These are phyloP conservation scores for Emericellopsis terricola DNA, from an alignment of 495 filamentous ascomycete species.

Conservation along the genomic window DNA sequence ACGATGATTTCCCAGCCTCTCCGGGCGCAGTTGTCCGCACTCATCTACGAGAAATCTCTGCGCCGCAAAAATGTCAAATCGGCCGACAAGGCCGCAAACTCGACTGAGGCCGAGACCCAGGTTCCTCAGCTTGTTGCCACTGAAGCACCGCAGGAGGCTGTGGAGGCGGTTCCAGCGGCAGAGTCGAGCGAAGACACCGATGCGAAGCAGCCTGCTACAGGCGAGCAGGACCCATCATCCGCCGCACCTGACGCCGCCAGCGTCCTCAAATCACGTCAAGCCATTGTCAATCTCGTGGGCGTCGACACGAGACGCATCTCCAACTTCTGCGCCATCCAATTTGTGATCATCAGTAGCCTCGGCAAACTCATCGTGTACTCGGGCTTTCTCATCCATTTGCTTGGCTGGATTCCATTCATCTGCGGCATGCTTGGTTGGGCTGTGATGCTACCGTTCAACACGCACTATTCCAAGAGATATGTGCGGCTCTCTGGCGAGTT, in stretches of 20 bases:
- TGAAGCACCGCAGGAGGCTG: slow-evolving; percentile 4
- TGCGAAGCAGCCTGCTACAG: slow-evolving; percentile 34
- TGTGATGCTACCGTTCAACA: slow-evolving; percentile 50
- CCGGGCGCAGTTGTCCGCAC: slow-evolving; percentile 47
- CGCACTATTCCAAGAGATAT: slow-evolving; percentile 49
- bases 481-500: slow-evolving; percentile 45
- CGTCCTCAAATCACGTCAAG: slow-evolving; percentile 20
- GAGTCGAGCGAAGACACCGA: slow-evolving; percentile 14
- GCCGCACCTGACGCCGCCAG: slow-evolving; percentile 16
- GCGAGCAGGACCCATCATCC: slow-evolving; percentile 8
- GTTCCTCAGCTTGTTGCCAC: slow-evolving; percentile 8
- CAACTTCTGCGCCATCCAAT: slow-evolving; percentile 48
- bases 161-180: slow-evolving; percentile 7
- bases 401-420: slow-evolving; percentile 54
- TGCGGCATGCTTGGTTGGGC: slow-evolving; percentile 48
- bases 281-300: slow-evolving; percentile 63
- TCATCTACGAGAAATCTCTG: slow-evolving; percentile 65
- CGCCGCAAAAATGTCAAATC: slow-evolving; percentile 62
- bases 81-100: slow-evolving; percentile 14
- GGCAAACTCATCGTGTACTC: slow-evolving; percentile 47
- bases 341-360: slow-evolving; percentile 40
- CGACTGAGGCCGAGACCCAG: slow-evolving; percentile 6
- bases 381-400: slow-evolving; percentile 43
- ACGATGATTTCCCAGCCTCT: slow-evolving; percentile 41
- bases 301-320: slow-evolving; percentile 60